phyloP scores from a whole-genome alignment of 192 early-diverging fungal species.

The Funneliformis mosseae region DNA sequence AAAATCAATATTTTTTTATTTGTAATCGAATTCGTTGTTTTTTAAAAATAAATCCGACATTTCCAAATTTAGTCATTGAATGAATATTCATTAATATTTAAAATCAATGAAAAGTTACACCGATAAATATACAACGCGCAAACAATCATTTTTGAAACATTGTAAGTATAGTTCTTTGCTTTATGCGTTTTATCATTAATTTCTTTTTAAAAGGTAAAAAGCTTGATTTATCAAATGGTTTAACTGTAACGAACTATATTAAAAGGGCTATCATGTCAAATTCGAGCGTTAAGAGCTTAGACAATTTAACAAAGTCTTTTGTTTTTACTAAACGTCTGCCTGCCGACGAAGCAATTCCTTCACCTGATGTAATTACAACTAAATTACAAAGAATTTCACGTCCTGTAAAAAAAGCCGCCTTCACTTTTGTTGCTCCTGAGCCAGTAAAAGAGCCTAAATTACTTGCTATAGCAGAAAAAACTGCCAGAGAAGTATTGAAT shows the following conservation, averaged over 20 bases:
- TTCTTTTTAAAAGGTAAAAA: neutral
- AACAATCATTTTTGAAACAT: too few relatives aligned
- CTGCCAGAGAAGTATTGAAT: neutral
- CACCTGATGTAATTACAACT: neutral
- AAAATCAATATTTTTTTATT: too few relatives aligned
- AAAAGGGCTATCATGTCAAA: neutral
- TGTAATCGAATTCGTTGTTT: too few relatives aligned
- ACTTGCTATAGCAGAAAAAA: neutral
- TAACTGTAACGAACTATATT: neutral
- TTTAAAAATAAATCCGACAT: too few relatives aligned
- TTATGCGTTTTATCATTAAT: too few relatives aligned
- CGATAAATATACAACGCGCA: too few relatives aligned
- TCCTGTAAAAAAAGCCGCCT: neutral
- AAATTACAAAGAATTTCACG: neutral
- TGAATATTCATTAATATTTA: too few relatives aligned
- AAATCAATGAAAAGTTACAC: too few relatives aligned
- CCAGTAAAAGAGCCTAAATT: neutral
- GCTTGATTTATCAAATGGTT: neutral
- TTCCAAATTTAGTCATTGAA: too few relatives aligned
- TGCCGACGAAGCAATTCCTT: neutral
- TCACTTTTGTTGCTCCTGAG: neutral
- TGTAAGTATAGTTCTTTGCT: too few relatives aligned
- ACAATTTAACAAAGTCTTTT: neutral
- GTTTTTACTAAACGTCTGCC: neutral
- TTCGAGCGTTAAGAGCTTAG: neutral